Evolutionary conservation across 371 early-diverging fungal species (phyloP).

Genomic region (Batkoa obscura): DNA sequence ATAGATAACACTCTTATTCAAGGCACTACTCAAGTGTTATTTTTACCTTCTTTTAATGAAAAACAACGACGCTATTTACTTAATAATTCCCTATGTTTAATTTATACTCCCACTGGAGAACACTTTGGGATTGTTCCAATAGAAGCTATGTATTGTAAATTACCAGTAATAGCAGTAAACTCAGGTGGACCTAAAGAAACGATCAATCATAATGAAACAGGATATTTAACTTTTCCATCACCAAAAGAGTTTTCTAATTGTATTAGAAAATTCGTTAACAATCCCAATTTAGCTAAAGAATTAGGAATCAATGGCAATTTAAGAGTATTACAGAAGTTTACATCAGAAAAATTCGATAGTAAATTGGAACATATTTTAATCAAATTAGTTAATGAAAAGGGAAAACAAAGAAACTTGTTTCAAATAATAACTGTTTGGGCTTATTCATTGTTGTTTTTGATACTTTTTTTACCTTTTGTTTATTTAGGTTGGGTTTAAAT

Average conservation of each 20-base stretch:
- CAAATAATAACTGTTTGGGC: no score
- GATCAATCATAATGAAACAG: constrained; percentile 50
- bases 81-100: constrained; percentile 29
- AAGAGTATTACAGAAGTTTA: neutral
- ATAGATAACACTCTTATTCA: constrained; percentile 12
- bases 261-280: constrained; percentile 22
- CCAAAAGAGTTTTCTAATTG: constrained; percentile 42
- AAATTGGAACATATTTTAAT: no score
- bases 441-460: no score
- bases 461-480: no score
- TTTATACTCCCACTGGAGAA: constrained; percentile 87
- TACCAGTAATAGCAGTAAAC: constrained; percentile 77
- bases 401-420: no score
- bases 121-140: constrained; percentile 94
- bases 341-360: neutral
- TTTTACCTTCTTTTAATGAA: constrained; percentile 75
- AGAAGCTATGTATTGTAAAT: constrained; percentile 77
- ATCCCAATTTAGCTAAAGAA: constrained; percentile 8
- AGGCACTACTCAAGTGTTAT: constrained; percentile 42
- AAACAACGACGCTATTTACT: constrained; percentile 56
- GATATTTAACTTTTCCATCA: constrained; percentile 42
- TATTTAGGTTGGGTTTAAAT: no score
- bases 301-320: constrained; percentile 7
- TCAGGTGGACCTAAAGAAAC: constrained; percentile 77
- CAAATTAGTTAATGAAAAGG: no score